These are phyloP conservation scores for Prunus padus DNA, from an alignment of 306 rosid genomes.

Conservation along the genomic window DNA sequence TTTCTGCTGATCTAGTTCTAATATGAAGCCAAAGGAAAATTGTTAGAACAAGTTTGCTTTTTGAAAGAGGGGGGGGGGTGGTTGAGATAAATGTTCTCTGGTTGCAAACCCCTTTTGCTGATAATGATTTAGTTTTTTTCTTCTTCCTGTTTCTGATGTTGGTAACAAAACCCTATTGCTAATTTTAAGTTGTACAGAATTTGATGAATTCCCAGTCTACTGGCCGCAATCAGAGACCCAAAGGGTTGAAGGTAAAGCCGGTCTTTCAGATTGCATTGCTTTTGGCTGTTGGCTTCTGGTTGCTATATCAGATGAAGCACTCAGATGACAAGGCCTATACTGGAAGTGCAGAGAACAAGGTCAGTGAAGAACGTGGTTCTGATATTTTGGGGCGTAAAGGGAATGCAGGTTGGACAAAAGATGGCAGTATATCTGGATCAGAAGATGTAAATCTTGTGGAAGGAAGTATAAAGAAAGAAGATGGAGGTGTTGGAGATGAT, in stretches of 20 bases:
- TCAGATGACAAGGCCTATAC: slow-evolving; percentile 17
- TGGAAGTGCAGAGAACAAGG: not conserved
- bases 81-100: not conserved
- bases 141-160: not conserved
- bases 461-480: not conserved
- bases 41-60: not conserved
- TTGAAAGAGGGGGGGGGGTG: not conserved
- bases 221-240: slow-evolving; percentile 38
- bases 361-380: not conserved
- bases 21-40: not conserved
- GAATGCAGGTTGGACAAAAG: slow-evolving; percentile 7
- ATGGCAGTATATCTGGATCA: not conserved
- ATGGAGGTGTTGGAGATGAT: not conserved
- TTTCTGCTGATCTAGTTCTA: slow-evolving; percentile 4
- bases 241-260: slow-evolving; percentile 34
- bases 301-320: slow-evolving; percentile 39
- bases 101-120: not conserved
- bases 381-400: slow-evolving; percentile 6
- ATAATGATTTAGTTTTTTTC: not conserved
- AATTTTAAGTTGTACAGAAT: not conserved
- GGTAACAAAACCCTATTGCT: not conserved
- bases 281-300: slow-evolving; percentile 41
- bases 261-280: slow-evolving; percentile 33
- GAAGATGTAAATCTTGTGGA: not conserved
- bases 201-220: slow-evolving; percentile 23